Conservation (phyloP, 352 stramenopile species). For the Globisporangium polare region DNA sequence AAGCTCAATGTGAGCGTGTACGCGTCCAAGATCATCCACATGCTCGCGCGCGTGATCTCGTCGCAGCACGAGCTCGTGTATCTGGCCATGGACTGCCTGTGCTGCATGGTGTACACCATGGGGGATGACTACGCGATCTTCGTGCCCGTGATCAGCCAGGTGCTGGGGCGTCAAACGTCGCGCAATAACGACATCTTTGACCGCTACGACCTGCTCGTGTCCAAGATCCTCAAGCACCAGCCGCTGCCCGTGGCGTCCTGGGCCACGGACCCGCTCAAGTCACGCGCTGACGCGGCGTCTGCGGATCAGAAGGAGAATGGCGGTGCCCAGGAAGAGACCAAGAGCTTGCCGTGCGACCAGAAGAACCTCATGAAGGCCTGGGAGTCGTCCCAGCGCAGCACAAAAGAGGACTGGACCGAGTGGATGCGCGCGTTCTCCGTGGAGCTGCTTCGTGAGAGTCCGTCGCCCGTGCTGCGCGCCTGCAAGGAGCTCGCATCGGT, state of each 20-base stretch:
- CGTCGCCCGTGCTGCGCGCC: slow-evolving; percentile 92
- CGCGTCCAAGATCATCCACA: slow-evolving; percentile 89
- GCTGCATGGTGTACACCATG: slow-evolving; percentile 89
- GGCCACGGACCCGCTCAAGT: slow-evolving; percentile 68
- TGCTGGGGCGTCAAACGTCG: slow-evolving; percentile 66
- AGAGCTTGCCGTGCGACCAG: slow-evolving; percentile 77
- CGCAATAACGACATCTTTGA: slow-evolving; percentile 84
- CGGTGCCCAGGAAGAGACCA: slow-evolving; percentile 56
- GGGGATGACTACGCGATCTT: slow-evolving; percentile 89
- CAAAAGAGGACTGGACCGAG: slow-evolving; percentile 97
- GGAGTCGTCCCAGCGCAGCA: slow-evolving; percentile 80
- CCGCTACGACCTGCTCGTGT: slow-evolving; percentile 83
- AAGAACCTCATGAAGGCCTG: slow-evolving; percentile 84
- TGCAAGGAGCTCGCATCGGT: slow-evolving; percentile 96
- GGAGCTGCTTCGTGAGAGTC: slow-evolving; percentile 96
- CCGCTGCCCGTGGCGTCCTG: slow-evolving; percentile 78
- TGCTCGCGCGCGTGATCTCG: slow-evolving; percentile 81
- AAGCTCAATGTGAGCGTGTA: slow-evolving; percentile 88
- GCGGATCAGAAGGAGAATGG: slow-evolving; percentile 31
- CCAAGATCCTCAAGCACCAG: slow-evolving; percentile 87
- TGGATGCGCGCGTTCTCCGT: slow-evolving; percentile 98
- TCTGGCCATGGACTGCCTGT: slow-evolving; percentile 85
- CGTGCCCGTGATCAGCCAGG: slow-evolving; percentile 80
- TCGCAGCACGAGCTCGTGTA: slow-evolving; percentile 81
- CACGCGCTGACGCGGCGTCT: slow-evolving; percentile 26